Conservation (phyloP, 306 rosid genomes). For the Carpinus viminea region DNA sequence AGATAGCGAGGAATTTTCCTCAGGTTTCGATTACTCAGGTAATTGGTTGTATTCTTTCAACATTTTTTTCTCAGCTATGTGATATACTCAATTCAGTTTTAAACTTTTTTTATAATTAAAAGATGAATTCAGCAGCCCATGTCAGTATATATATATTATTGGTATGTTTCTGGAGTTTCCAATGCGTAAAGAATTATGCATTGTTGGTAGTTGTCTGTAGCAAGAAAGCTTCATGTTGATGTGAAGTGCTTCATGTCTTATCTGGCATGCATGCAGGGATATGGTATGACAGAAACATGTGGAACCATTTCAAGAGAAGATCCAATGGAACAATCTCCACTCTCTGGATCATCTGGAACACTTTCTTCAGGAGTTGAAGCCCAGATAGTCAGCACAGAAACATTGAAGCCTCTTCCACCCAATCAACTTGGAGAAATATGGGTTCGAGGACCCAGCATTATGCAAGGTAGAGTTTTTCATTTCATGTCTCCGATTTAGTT, state of each 20-base stretch:
- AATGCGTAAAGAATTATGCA: too few species aligned
- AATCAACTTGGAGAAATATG: constrained; percentile 47
- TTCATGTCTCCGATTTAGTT: background rate
- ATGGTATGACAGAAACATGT: constrained; percentile 59
- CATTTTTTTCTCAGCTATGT: too few species aligned
- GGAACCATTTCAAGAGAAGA: constrained; percentile 30
- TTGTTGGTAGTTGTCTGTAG: background rate
- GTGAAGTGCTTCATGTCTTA: background rate
- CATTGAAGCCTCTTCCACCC: constrained; percentile 42
- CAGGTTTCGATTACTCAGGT: constrained; percentile 37
- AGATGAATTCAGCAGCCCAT: too few species aligned
- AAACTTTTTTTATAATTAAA: too few species aligned
- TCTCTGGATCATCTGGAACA: constrained; percentile 37
- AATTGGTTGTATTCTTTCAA: background rate
- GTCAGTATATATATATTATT: too few species aligned
- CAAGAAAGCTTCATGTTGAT: background rate
- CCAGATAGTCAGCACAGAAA: constrained; percentile 31
- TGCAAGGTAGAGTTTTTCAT: constrained; percentile 37
- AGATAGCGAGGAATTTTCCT: constrained; percentile 36
- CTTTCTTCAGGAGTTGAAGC: constrained; percentile 42
- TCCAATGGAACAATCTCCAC: constrained; percentile 19
- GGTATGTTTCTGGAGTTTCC: too few species aligned
- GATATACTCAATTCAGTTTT: too few species aligned
- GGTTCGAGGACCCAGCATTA: constrained; percentile 40
- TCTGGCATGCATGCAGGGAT: constrained; percentile 30